Evolutionary conservation across 345 rosid genomes (phyloP), one percentile per base, ranked within the genome.

Genomic region (Salix caprea): DNA sequence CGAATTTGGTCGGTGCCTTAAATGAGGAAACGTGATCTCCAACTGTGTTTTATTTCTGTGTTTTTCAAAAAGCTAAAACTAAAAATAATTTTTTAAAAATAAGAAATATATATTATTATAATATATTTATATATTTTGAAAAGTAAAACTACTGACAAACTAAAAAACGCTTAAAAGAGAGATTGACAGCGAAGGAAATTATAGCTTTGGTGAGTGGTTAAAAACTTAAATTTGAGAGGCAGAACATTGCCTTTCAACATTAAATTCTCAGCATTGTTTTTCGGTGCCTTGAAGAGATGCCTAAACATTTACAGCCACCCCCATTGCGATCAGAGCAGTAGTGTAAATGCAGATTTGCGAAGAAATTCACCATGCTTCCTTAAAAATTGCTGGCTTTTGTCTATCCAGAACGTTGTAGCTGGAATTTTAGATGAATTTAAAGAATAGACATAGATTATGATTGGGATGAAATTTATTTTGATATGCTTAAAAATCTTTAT

Each of bases 371-470:
- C 48, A 44, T 11, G 48, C 48, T 44, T 44, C 48, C 4, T 10
- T 44, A 1, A 0, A 44, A 44, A 12, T 44, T 44, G 48, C 48
- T 3, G 48, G 48, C 48, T 10, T 44, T 11, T 44, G 4, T 44
- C 48, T 1, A 0, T 34, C 6, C 6, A 6, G 1, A 34, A 34
- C 0, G 36, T 34, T 4, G 0, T 6, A 0, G 6, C 6, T 4
- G 5, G 1, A 4, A 34, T 34, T 34, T 34, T 1, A 4, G 4
- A 34, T 34, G 1, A 34, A 34, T 34, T 34, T 4, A 34, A 34
- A 34, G 6, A 34, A 4, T 34, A 34, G 6, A 4, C 5, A 4
- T 34, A 0, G 6, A 34, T 0, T 4, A 0, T 34, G 5, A 4
- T 5, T 4, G 36, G 6, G 36, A 34, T 34, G 36, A 34, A 34